Percentiles rank a stretch among this genome's conserved stretches.
Conservation (phyloP, 2,329 filamentous ascomycete species). For the Aspergillus sclerotialis region DNA sequence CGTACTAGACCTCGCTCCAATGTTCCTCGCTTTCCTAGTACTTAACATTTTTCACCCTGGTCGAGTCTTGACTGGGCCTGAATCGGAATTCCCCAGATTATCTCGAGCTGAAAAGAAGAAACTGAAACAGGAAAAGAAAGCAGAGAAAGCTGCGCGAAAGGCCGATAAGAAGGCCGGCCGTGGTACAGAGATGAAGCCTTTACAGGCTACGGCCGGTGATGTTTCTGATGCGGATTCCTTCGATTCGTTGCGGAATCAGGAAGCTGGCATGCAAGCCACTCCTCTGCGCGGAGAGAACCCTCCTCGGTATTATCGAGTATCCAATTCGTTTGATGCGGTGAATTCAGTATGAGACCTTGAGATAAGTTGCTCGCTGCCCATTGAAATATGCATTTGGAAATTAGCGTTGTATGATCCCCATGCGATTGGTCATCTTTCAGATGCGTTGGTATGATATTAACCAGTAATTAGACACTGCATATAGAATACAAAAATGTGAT, state of each 20-base stretch:
- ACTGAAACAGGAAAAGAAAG: slow-evolving; percentile 28
- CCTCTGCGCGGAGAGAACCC: too few species aligned
- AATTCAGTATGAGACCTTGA: too few species aligned
- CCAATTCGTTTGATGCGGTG: too few species aligned
- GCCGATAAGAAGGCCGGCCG: background rate
- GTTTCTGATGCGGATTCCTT: background rate
- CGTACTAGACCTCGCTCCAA: slow-evolving; percentile 33
- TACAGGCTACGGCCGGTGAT: background rate
- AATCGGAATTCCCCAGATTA: slow-evolving; percentile 39
- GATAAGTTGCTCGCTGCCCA: too few species aligned
- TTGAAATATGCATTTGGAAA: too few species aligned
- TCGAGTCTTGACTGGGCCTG: slow-evolving; percentile 30
- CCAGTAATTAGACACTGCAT: too few species aligned
- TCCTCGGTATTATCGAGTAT: too few species aligned
- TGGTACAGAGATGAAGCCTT: background rate
- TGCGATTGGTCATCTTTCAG: too few species aligned
- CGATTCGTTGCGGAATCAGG: background rate
- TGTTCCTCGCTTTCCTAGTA: slow-evolving; percentile 29
- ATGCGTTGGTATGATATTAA: too few species aligned
- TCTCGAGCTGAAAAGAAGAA: slow-evolving; percentile 42
- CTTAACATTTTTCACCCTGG: slow-evolving; percentile 35
- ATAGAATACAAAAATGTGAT: too few species aligned
- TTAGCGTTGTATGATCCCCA: too few species aligned
- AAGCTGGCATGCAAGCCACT: too few species aligned
- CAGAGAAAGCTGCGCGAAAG: slow-evolving; percentile 22